Conservation (phyloP, 75 land plant species). For the Cryptomeria japonica region DNA sequence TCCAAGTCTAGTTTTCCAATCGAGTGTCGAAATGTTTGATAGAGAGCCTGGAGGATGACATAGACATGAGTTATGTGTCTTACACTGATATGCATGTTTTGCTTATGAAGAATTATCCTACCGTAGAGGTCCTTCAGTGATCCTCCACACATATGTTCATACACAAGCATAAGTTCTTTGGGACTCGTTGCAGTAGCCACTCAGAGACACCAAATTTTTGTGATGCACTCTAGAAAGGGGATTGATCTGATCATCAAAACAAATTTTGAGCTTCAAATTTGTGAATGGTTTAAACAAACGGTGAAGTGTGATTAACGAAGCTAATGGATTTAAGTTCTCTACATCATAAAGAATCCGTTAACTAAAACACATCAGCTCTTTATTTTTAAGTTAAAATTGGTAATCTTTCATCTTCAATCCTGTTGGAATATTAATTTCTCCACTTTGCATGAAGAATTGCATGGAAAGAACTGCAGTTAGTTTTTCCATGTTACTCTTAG, state of each 20-base stretch:
- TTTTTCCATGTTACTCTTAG: too few species aligned
- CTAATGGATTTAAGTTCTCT: too few species aligned
- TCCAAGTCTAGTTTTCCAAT: too few species aligned
- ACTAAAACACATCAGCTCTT: background rate
- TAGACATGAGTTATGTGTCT: too few species aligned
- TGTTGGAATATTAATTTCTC: too few species aligned
- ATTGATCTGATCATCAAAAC: slow-evolving; percentile 15
- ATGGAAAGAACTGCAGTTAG: too few species aligned
- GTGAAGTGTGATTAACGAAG: too few species aligned
- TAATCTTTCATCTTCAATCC: background rate
- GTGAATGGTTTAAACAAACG: too few species aligned
- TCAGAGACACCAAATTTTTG: slow-evolving; percentile 21
- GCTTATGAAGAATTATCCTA: background rate
- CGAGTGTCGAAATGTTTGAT: too few species aligned
- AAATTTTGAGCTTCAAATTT: background rate
- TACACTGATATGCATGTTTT: background rate
- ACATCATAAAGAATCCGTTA: too few species aligned
- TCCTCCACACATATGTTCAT: background rate
- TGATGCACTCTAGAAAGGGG: slow-evolving; percentile 32
- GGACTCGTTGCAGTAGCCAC: slow-evolving; percentile 31
- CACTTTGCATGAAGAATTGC: too few species aligned
- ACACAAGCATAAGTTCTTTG: background rate
- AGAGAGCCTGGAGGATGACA: too few species aligned
- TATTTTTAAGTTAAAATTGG: background rate
- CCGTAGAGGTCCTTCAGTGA: background rate